These are phyloP conservation scores for Durotheca rogersii DNA, from an alignment of 495 filamentous ascomycete genomes.

Conservation along the genomic window DNA sequence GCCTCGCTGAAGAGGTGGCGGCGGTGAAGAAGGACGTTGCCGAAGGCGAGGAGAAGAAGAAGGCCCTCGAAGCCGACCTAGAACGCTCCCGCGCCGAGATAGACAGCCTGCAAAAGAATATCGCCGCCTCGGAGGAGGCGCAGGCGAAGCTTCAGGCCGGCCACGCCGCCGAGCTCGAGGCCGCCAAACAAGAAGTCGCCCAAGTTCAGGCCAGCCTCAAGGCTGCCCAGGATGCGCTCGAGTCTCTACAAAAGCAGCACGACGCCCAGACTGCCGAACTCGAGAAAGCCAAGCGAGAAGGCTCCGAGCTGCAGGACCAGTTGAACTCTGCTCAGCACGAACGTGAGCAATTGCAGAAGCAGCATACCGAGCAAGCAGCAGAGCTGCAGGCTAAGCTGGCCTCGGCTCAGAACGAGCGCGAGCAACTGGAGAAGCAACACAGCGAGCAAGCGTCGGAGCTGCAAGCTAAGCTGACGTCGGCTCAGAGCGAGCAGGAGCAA, in stretches of 20 bases:
- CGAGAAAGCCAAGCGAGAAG: slow-evolving; percentile 17
- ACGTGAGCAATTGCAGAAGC: slow-evolving; percentile 10
- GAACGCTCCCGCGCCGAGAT: slow-evolving; percentile 9
- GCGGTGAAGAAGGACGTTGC: slow-evolving; percentile 12
- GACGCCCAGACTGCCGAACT: slow-evolving; percentile 9
- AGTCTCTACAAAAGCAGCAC: slow-evolving; percentile 13
- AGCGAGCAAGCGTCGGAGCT: no score
- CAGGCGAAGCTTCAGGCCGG: slow-evolving; percentile 16
- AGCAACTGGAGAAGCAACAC: slow-evolving; percentile 8
- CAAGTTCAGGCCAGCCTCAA: slow-evolving; percentile 18
- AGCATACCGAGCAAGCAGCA: slow-evolving; percentile 3
- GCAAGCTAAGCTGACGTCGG: slow-evolving; percentile 11
- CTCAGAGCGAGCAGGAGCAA: slow-evolving; percentile 6
- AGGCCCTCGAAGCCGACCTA: slow-evolving; percentile 18
- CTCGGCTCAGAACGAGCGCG: no score
- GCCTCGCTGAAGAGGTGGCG: slow-evolving; percentile 8
- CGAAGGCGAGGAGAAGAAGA: slow-evolving; percentile 13
- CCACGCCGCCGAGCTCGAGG: slow-evolving; percentile 18
- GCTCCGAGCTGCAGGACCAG: slow-evolving; percentile 4
- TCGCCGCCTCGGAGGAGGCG: slow-evolving; percentile 8
- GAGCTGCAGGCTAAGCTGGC: slow-evolving; percentile 9
- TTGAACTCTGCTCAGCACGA: slow-evolving; percentile 9
- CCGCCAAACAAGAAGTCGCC: slow-evolving; percentile 15
- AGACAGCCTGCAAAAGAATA: slow-evolving; percentile 16
- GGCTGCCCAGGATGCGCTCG: slow-evolving; percentile 11